A percentile compares a stretch with the other conserved stretches of the same genome.
Conservation (phyloP, 148 eudicot species). For the Diospyros kaki region DNA sequence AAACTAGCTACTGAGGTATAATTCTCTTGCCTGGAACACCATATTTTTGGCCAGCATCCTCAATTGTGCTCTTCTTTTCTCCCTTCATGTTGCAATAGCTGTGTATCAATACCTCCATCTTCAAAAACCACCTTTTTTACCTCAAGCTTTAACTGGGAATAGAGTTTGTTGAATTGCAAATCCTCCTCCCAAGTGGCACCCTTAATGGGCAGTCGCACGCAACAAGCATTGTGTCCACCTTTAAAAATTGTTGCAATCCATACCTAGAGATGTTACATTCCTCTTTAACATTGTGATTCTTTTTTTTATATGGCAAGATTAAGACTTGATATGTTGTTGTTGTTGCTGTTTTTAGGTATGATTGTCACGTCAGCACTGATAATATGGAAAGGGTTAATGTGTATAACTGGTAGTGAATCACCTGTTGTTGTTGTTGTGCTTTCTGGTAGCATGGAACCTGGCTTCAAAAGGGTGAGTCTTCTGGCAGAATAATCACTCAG, state of each 20-base stretch:
- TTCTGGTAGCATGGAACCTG: slow-evolving; percentile 91
- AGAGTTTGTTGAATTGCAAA: no score
- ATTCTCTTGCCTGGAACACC: no score
- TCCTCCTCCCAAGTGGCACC: no score
- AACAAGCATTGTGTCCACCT: neutral
- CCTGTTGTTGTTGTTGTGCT: slow-evolving; percentile 84
- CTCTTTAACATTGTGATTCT: neutral
- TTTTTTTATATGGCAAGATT: neutral
- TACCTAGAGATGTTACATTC: neutral
- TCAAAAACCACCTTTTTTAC: no score
- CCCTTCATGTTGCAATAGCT: no score
- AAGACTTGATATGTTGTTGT: neutral
- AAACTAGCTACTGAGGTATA: no score
- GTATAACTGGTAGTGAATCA: slow-evolving; percentile 64
- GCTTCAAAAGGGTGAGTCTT: slow-evolving; percentile 55
- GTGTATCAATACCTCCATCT: no score
- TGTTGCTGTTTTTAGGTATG: slow-evolving; percentile 33
- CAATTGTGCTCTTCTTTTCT: no score
- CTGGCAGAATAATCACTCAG: neutral
- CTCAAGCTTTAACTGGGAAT: no score
- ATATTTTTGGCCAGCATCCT: no score
- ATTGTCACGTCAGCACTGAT: slow-evolving; percentile 63
- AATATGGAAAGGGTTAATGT: slow-evolving; percentile 68
- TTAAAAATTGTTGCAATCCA: neutral
- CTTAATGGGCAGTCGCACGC: no score